Percentiles rank a stretch among this genome's conserved stretches.
Evolutionary conservation across 768 basidiomycete species (phyloP).

Genomic region (Calocybe indica): DNA sequence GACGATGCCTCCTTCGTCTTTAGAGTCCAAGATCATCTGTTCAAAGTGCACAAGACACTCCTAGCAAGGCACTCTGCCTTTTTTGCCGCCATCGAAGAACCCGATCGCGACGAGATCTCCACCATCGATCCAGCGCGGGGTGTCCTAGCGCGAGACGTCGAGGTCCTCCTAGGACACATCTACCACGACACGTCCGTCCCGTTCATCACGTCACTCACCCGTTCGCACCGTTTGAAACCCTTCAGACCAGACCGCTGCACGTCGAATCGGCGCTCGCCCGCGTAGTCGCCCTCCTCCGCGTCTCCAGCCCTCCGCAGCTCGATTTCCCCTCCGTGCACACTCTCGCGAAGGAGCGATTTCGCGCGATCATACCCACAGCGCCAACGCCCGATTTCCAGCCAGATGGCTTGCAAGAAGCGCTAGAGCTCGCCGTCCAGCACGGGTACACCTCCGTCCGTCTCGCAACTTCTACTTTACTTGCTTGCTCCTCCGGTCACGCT

Average conservation of each 20-base stretch:
- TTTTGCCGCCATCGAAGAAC: conserved; percentile 12
- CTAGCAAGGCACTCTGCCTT: conserved; percentile 45
- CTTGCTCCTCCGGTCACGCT: background rate
- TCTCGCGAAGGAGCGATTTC: conserved; percentile 35
- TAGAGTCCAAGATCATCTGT: conserved; percentile 33
- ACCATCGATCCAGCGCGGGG: conserved; percentile 29
- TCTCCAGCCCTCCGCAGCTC: conserved; percentile 48
- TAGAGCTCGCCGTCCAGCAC: conserved; percentile 44
- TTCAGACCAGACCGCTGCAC: conserved; percentile 38
- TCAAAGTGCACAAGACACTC: conserved; percentile 52
- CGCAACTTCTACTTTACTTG: background rate
- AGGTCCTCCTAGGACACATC: conserved; percentile 52
- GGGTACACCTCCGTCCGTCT: conserved; percentile 42
- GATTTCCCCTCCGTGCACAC: conserved; percentile 51
- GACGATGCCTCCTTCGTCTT: conserved; percentile 59
- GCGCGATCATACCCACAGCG: conserved; percentile 42
- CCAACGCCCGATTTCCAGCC: conserved; percentile 37
- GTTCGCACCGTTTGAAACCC: conserved; percentile 1
- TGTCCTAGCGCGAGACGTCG: conserved; percentile 42
- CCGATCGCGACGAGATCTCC: background rate
- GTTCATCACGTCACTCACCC: background rate
- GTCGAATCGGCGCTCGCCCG: conserved; percentile 36
- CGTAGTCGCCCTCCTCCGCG: conserved; percentile 50
- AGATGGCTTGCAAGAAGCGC: conserved; percentile 43
- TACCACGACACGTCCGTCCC: conserved; percentile 62